phyloP scores from a whole-genome alignment of 2,329 filamentous ascomycete genomes.

The Trichoderma sp. region DNA sequence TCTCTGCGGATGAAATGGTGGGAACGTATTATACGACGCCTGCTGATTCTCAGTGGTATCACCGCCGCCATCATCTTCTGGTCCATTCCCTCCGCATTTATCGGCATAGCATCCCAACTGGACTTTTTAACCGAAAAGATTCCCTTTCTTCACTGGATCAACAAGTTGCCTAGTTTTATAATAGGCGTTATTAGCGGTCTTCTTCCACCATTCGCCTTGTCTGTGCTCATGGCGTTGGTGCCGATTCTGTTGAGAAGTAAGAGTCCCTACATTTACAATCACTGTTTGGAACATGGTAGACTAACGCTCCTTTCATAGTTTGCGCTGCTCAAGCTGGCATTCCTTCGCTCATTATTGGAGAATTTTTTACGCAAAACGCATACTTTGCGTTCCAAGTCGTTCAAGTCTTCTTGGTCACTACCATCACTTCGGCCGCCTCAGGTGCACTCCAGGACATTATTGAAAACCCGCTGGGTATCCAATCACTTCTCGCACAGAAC shows the following conservation, averaged over 20 bases:
- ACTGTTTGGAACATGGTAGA: not conserved
- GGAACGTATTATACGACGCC: conserved; percentile 73
- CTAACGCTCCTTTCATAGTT: conserved; percentile 40
- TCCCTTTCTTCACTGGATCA: conserved; percentile 72
- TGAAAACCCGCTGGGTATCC: conserved; percentile 58
- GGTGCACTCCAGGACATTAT: conserved; percentile 64
- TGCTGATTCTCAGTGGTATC: conserved; percentile 69
- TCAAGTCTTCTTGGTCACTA: conserved; percentile 88
- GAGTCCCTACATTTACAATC: not conserved
- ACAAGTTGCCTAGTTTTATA: conserved; percentile 66
- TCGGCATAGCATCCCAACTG: conserved; percentile 85
- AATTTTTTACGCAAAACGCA: conserved; percentile 84
- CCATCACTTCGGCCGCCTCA: conserved; percentile 76
- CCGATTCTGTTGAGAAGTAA: conserved; percentile 71
- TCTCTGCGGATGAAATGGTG: conserved; percentile 83
- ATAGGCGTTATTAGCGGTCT: conserved; percentile 82
- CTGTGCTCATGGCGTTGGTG: conserved; percentile 82
- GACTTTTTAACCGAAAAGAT: conserved; percentile 61
- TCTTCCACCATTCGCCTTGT: conserved; percentile 73
- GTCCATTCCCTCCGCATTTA: conserved; percentile 70
- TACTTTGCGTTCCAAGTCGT: conserved; percentile 91
- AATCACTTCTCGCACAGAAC: conserved; percentile 66
- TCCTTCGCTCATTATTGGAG: conserved; percentile 74
- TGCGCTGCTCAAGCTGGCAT: conserved; percentile 78
- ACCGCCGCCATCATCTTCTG: conserved; percentile 83